Evolutionary conservation across 495 filamentous ascomycete species (phyloP).

Genomic region (Hypoxylon trugodes): DNA sequence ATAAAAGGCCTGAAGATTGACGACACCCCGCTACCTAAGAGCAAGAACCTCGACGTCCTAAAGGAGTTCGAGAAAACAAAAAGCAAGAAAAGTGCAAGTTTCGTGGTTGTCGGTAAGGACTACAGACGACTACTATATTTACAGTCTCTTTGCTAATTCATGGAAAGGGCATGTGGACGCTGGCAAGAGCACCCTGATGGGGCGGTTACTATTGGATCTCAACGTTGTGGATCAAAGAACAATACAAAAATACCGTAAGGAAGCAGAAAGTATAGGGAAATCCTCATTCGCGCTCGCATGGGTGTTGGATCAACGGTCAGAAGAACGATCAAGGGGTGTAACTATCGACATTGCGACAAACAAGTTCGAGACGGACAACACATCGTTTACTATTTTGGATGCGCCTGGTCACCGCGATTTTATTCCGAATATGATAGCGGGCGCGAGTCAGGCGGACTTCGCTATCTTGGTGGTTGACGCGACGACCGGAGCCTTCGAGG

Average conservation of each 20-base stretch:
- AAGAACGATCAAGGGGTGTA: slow-evolving; percentile 89
- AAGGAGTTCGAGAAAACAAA: slow-evolving; percentile 79
- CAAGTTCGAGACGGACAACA: slow-evolving; percentile 87
- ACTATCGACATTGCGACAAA: slow-evolving; percentile 97
- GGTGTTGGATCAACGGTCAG: slow-evolving; percentile 89
- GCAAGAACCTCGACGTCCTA: slow-evolving; percentile 86
- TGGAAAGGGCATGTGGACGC: slow-evolving; percentile 89
- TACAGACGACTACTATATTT: background rate
- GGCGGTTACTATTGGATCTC: slow-evolving; percentile 87
- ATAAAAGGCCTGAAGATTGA: slow-evolving; percentile 70
- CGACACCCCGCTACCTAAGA: slow-evolving; percentile 76
- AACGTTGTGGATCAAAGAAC: slow-evolving; percentile 87
- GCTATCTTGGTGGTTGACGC: slow-evolving; percentile 95
- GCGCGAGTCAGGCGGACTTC: slow-evolving; percentile 94
- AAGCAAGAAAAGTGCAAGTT: slow-evolving; percentile 84
- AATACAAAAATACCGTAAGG: slow-evolving; percentile 84
- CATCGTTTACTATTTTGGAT: slow-evolving; percentile 92
- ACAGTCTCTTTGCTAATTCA: slow-evolving; percentile 12
- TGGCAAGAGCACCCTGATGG: slow-evolving; percentile 98
- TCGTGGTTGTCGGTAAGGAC: slow-evolving; percentile 87
- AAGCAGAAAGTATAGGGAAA: slow-evolving; percentile 92
- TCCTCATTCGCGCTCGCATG: slow-evolving; percentile 95
- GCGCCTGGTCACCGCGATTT: slow-evolving; percentile 95
- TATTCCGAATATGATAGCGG: slow-evolving; percentile 98
- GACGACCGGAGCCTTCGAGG: slow-evolving; percentile 86